A percentile compares a stretch with the other conserved stretches of the same genome.
Conservation (phyloP, 2,329 filamentous ascomycete genomes). For the Hypoxylon sp. region DNA sequence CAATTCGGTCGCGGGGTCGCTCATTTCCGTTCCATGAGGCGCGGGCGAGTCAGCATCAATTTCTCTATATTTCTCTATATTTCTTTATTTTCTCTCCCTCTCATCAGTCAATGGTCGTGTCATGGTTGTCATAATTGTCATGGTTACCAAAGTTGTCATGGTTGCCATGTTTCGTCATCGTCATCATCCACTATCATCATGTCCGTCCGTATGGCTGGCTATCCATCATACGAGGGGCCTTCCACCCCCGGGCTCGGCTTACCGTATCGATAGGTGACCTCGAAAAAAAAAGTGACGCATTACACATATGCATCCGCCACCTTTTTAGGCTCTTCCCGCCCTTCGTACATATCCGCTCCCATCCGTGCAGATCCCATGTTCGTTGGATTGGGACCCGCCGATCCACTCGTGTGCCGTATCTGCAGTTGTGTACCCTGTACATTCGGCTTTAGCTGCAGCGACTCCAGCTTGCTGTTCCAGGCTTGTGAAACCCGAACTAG, state of each 20-base stretch:
- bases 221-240: conserved; percentile 32
- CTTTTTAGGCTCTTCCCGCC: conserved; percentile 54
- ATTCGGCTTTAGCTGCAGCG: conserved; percentile 39
- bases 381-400: conserved; percentile 47
- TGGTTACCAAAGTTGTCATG: conserved; percentile 17
- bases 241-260: conserved; percentile 34
- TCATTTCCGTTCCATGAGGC: conserved; percentile 21
- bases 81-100: too few species aligned
- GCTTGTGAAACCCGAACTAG: conserved; percentile 30
- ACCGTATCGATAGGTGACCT: conserved; percentile 39
- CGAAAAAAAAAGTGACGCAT: conserved; percentile 47
- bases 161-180: neutral
- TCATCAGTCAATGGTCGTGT: conserved; percentile 3
- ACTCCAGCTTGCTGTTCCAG: conserved; percentile 20
- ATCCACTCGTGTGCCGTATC: conserved; percentile 49
- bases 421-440: conserved; percentile 44
- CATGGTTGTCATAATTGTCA: conserved; percentile 12
- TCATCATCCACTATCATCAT: conserved; percentile 12
- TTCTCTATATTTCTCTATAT: too few species aligned
- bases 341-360: conserved; percentile 53
- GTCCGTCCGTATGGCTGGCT: neutral
- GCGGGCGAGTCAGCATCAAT: conserved; percentile 20
- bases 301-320: conserved; percentile 53
- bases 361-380: conserved; percentile 53
- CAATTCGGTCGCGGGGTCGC: conserved; percentile 21